Base-by-base conservation (phyloP, 2,329 filamentous ascomycete genomes). In the Helminthosporium solani region DNA sequence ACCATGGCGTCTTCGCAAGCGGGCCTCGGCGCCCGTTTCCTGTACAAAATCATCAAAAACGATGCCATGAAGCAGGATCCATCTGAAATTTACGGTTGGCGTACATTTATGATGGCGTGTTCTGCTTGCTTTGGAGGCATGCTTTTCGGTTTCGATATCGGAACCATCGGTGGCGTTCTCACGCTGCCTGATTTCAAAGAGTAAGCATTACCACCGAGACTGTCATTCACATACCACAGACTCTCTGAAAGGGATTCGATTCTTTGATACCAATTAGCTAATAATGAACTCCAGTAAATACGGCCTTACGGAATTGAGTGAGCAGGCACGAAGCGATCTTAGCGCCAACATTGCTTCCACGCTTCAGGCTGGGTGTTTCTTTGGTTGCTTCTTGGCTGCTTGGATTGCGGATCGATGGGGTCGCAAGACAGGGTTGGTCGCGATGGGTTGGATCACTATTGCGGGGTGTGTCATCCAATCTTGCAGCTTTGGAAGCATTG, bases 311-410 rank as follows among this genome's bases (percentile, higher is more conserved):
- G 59, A 64, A 19, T 60, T 72, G 20, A 65, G 68, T 40, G 61
- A 67, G 23, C 66, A 73, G 2, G 75, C 68, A 3, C 66, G 70
- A 30, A 78, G 79, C 23, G 77, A 83, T 54, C 71, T 86, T 38
- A 78, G 78, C 37, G 81, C 84, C 53, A 87, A 86, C 61, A 84
- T 88, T 47, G 85, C 87, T 21, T 86, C 83, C n/a, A 85, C 81
- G 0, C 76, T 88, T 8, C 84, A 88, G 68, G 84, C 79, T 33
- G 85, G 85, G 40, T 85, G 82, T 51, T 87, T 87, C 64, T 73
- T 80, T 42, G 83, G 84, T 28, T 82, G 82, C 47, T 74, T 87
- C 51, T 50, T 80, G n/a, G 77, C 78, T 6, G 76, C 75, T 27
- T 81, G 75, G 72, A 57, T 78, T 34, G 75, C 80, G 4, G 80